phyloP scores from a whole-genome alignment of 139 green algal species.

The Spirogloea muscicola region DNA sequence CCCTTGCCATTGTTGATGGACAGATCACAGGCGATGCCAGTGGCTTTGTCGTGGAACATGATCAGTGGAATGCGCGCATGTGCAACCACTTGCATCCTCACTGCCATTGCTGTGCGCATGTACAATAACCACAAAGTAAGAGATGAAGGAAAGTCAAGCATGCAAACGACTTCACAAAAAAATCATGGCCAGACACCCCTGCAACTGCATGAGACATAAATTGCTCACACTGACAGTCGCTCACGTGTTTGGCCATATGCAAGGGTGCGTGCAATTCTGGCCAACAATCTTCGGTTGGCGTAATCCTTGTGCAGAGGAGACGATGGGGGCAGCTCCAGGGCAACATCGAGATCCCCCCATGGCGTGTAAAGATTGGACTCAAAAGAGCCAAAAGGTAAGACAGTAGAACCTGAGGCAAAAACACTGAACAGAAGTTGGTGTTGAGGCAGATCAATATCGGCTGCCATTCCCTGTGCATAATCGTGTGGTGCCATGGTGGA shows the following conservation, averaged over 20 bases:
- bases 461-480: too few relatives aligned
- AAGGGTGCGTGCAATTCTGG: too few relatives aligned
- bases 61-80: conserved; percentile 43
- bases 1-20: conserved; percentile 26
- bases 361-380: conserved; percentile 42
- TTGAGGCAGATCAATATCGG: background rate
- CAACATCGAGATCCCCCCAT: conserved; percentile 36
- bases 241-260: too few relatives aligned
- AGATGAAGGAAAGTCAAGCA: too few relatives aligned
- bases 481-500: too few relatives aligned
- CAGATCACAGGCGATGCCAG: conserved; percentile 43
- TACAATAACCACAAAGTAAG: too few relatives aligned
- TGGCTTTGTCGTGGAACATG: conserved; percentile 42
- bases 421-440: background rate
- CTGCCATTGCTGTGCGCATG: too few relatives aligned
- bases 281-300: too few relatives aligned
- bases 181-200: too few relatives aligned
- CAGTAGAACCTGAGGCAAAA: background rate
- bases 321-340: conserved; percentile 16
- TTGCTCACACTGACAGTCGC: too few relatives aligned
- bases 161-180: too few relatives aligned
- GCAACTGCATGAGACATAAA: too few relatives aligned
- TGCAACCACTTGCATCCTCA: conserved; percentile 34
- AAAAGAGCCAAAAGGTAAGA: conserved; percentile 38
- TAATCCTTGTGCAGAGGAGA: background rate